Percentiles rank a stretch among this genome's conserved stretches.
These are phyloP conservation scores for Trifolium subterraneum DNA, from an alignment of 306 rosid species.

Conservation along the genomic window DNA sequence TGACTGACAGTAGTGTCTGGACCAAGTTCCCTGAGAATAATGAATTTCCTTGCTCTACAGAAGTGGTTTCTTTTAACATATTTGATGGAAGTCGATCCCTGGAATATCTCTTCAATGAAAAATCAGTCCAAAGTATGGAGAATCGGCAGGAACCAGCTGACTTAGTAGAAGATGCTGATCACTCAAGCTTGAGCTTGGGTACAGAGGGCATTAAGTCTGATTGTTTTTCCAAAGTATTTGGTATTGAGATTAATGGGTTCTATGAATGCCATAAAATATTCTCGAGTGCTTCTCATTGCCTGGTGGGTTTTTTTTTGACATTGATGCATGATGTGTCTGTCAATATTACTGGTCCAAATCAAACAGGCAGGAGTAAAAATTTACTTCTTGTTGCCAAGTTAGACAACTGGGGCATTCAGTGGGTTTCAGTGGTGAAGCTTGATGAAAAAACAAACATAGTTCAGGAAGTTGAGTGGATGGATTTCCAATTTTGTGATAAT, in stretches of 20 bases:
- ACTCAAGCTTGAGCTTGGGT: constrained; percentile 43
- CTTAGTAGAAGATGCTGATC: constrained; percentile 40
- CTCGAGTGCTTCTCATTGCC: constrained; percentile 73
- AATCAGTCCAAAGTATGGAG: constrained; percentile 47
- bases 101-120: constrained; percentile 49
- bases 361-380: constrained; percentile 46
- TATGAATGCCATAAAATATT: constrained; percentile 73
- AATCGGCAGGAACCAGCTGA: constrained; percentile 49
- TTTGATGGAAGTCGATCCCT: constrained; percentile 59
- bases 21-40: constrained; percentile 73
- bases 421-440: constrained; percentile 78
- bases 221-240: constrained; percentile 58
- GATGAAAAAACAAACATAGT: constrained; percentile 59
- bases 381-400: constrained; percentile 76
- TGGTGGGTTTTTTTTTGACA: constrained; percentile 71
- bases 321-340: constrained; percentile 46
- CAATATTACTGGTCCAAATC: constrained; percentile 52
- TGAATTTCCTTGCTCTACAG: constrained; percentile 69
- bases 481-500: constrained; percentile 78
- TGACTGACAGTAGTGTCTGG: constrained; percentile 58
- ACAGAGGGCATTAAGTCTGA: constrained; percentile 47
- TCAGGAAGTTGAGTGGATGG: constrained; percentile 64
- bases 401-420: constrained; percentile 66
- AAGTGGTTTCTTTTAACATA: constrained; percentile 82
- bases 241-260: constrained; percentile 63